A percentile compares a stretch with the other conserved stretches of the same genome.
phyloP scores from a whole-genome alignment of 2,329 filamentous ascomycete genomes.

The Penicillium italicum region DNA sequence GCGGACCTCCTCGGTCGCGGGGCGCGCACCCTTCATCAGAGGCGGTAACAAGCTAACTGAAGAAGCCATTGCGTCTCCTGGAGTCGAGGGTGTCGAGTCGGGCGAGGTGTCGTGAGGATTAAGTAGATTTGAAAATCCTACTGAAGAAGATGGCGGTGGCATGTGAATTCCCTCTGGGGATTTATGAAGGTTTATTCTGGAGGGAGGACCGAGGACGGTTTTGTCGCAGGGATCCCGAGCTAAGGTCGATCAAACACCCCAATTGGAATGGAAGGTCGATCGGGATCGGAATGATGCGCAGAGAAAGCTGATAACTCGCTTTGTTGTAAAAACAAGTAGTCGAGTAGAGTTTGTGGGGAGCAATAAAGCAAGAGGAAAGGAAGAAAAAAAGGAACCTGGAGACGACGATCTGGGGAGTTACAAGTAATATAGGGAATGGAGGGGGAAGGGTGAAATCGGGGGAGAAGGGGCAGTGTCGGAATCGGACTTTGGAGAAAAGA shows the following conservation, averaged over 20 bases:
- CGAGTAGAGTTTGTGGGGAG: background rate
- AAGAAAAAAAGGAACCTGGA: slow-evolving; percentile 20
- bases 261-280: slow-evolving; percentile 12
- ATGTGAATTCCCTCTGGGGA: slow-evolving; percentile 53
- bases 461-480: slow-evolving; percentile 23
- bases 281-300: background rate
- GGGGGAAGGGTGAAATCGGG: slow-evolving; percentile 29
- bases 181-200: background rate
- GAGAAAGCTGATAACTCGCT: background rate
- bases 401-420: slow-evolving; percentile 29
- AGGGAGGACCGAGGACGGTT: slow-evolving; percentile 12
- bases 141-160: slow-evolving; percentile 69
- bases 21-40: slow-evolving; percentile 47
- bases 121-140: slow-evolving; percentile 72
- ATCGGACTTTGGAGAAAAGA: slow-evolving; percentile 19
- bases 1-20: slow-evolving; percentile 57
- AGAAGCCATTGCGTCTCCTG: slow-evolving; percentile 41
- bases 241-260: slow-evolving; percentile 31
- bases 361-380: slow-evolving; percentile 4
- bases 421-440: slow-evolving; percentile 28
- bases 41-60: slow-evolving; percentile 45
- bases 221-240: slow-evolving; percentile 22
- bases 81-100: slow-evolving; percentile 20
- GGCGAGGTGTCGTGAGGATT: slow-evolving; percentile 53
- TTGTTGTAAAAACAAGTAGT: background rate